Evolutionary conservation across 140 eudicot species (phyloP), one percentile per base, ranked within the genome.

Genomic region (Bidens hawaiensis): DNA sequence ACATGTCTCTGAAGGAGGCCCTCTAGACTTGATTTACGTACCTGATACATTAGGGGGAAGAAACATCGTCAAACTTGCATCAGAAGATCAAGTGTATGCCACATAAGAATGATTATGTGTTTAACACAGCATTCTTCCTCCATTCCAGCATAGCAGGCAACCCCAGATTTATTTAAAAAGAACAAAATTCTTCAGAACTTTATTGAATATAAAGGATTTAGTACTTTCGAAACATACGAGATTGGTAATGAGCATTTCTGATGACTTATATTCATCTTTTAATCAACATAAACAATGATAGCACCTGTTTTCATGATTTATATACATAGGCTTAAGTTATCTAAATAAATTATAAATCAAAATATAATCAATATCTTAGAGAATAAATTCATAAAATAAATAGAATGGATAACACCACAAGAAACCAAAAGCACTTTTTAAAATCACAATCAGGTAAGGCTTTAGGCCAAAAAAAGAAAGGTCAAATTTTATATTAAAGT

Each of bases 1-100:
- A 93, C 99, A 79, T 93, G 99, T 68, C 82, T 79, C 67, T 93
- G 96, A 78, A 93, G 99, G 72, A 93, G 80, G 55, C 89, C 86
- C 75, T 93, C 96, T 76, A 91, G 69, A 77, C 82, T 88, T 51
- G 99, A 85, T 75, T 93, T 93, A 73, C 88, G 95, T 47, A 93
- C 95, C 99, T 93, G 48, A 62, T 27, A 74, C 27, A 52, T 56
- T 47, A 67, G 11, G 13, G n/a, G 8, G 68, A 63, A 42, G 28
- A 54, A 67, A 34, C 55, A 57, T 48, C 57, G 38, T 34, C 46
- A n/a, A 47, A 53, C 46, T 65, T 40, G 24, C 28, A 70, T 50
- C 62, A 59, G 65, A 43, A 66, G 59, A 71, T 57, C 24, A 52
- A 24, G 21, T 50, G 71, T 50, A 17, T 30, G 41, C 25, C 16